Conservation (phyloP, 108 stramenopile genomes). For the Stephanodiscus minutulus region DNA sequence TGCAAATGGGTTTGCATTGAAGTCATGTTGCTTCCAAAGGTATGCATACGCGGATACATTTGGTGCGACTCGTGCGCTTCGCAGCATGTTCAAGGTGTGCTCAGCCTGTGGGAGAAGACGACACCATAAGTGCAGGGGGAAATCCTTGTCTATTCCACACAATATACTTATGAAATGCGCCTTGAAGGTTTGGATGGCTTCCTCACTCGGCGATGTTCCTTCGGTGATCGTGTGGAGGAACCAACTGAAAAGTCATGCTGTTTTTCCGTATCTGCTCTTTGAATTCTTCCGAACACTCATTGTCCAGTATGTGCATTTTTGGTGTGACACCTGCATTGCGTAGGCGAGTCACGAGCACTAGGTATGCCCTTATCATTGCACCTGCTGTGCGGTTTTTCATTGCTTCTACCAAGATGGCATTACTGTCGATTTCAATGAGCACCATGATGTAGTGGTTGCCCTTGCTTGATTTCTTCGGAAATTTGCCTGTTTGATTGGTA, state of each 20-base stretch:
- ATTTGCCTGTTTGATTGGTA: constrained; percentile 53
- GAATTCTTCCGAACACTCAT: background rate
- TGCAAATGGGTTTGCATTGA: constrained; percentile 17
- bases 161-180: constrained; percentile 12
- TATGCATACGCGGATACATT: constrained; percentile 8
- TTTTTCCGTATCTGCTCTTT: background rate
- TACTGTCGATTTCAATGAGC: constrained; percentile 46
- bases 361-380: constrained; percentile 10
- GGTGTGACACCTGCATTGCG: background rate
- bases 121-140: constrained; percentile 32
- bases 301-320: background rate
- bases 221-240: background rate
- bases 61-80: background rate
- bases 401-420: constrained; percentile 41
- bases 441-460: constrained; percentile 53
- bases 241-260: background rate
- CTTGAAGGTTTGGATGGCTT: background rate
- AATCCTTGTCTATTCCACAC: background rate
- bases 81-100: constrained; percentile 12
- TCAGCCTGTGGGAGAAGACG: constrained; percentile 14
- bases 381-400: constrained; percentile 9
- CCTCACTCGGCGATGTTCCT: background rate
- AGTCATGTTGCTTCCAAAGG: constrained; percentile 16
- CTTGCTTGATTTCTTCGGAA: constrained; percentile 24
- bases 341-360: background rate